Percentiles rank a stretch among this genome's conserved stretches.
These are phyloP conservation scores for Sclerotinia borealis DNA, from an alignment of 2,329 filamentous ascomycete genomes.

Conservation along the genomic window DNA sequence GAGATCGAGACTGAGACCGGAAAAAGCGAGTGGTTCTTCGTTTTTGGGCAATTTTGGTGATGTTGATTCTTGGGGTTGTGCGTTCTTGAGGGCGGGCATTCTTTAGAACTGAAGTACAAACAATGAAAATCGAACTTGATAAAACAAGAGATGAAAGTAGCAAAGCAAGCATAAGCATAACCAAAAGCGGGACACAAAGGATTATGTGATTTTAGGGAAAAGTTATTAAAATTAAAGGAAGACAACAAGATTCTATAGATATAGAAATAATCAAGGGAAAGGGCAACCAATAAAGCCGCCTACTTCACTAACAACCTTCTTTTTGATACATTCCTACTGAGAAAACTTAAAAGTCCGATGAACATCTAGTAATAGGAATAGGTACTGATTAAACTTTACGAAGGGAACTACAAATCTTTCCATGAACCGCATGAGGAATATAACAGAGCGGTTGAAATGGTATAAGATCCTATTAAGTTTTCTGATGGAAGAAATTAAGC, in stretches of 20 bases:
- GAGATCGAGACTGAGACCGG: not conserved
- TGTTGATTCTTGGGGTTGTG: not conserved
- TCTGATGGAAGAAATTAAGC: not conserved
- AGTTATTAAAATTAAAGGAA: not conserved
- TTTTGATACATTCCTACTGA: not conserved
- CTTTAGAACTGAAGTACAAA: not conserved
- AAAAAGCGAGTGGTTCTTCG: not conserved
- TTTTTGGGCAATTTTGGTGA: not conserved
- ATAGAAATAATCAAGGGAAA: not conserved
- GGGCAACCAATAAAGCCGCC: not conserved
- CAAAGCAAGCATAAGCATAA: not conserved
- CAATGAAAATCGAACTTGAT: not conserved
- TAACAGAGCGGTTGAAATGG: not conserved
- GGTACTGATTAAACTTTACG: not conserved
- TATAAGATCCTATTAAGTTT: not conserved
- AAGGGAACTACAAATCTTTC: not conserved
- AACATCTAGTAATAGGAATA: not conserved
- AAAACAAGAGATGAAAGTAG: not conserved
- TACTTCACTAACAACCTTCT: not conserved
- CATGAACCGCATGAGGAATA: not conserved
- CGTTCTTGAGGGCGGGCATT: slow-evolving; percentile 1
- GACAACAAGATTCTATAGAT: not conserved
- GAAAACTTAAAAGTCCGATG: not conserved
- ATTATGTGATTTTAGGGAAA: not conserved
- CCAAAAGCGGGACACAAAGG: not conserved